phyloP scores from a whole-genome alignment of 805 yeast genomes.

The Pichia rugopelliculosa region DNA sequence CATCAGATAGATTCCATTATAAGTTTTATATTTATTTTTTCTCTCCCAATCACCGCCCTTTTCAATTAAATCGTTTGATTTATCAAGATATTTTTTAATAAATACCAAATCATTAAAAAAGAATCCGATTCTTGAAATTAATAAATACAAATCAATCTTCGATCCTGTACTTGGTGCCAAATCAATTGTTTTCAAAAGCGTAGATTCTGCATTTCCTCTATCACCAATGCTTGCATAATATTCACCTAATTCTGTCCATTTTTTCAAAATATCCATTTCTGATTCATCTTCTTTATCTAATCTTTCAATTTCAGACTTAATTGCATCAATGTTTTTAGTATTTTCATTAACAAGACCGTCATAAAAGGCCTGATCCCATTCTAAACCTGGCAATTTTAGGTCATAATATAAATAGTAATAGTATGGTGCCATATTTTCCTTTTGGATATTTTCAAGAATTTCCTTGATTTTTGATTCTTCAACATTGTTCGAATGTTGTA shows the following conservation, averaged over 20 bases:
- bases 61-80: conserved; percentile 69
- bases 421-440: conserved; percentile 72
- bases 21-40: conserved; percentile 88
- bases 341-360: conserved; percentile 45
- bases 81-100: conserved; percentile 66
- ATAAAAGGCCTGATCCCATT: conserved; percentile 57
- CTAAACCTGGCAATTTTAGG: conserved; percentile 32
- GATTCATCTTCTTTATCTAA: conserved; percentile 73
- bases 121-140: conserved; percentile 83
- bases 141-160: conserved; percentile 78
- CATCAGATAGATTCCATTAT: conserved; percentile 74
- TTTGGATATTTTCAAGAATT: conserved; percentile 47
- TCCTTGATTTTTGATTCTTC: conserved; percentile 32
- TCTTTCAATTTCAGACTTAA: conserved; percentile 45
- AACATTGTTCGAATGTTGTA: conserved; percentile 27
- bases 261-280: conserved; percentile 70
- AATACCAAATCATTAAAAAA: conserved; percentile 72
- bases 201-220: conserved; percentile 55
- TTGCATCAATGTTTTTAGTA: conserved; percentile 44
- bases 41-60: conserved; percentile 99
- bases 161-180: conserved; percentile 81
- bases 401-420: conserved; percentile 59
- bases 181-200: conserved; percentile 66
- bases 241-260: conserved; percentile 77
- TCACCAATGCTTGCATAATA: conserved; percentile 84